Evolutionary conservation across 495 filamentous ascomycete species (phyloP).

Genomic region (Neurospora sp.): DNA sequence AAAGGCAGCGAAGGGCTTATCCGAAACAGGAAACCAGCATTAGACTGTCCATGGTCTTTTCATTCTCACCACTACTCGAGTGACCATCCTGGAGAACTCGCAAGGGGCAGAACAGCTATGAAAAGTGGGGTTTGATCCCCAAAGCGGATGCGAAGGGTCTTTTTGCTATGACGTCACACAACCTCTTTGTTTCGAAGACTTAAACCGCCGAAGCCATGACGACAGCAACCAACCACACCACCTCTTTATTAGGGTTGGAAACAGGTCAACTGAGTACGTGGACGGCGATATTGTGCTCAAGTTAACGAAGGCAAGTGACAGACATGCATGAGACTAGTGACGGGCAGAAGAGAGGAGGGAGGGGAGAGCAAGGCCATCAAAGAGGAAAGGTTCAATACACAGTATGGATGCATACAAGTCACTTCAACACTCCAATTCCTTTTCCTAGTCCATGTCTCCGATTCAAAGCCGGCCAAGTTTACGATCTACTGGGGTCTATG

Average conservation of each 20-base stretch:
- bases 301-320: background rate
- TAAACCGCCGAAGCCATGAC: background rate
- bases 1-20: background rate
- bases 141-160: background rate
- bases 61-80: background rate
- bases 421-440: background rate
- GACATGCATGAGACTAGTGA: background rate
- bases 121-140: background rate
- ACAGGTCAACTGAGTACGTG: background rate
- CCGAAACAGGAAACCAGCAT: background rate
- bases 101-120: background rate
- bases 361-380: background rate
- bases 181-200: background rate
- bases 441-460: background rate
- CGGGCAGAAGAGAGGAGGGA: background rate
- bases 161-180: background rate
- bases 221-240: background rate
- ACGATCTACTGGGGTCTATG: background rate
- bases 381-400: background rate
- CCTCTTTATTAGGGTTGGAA: background rate
- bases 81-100: background rate
- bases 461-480: background rate
- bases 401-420: background rate
- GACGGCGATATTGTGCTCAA: background rate
- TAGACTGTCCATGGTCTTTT: background rate